Conservation (phyloP, 2,329 filamentous ascomycete genomes). For the Penicillium sp. region DNA sequence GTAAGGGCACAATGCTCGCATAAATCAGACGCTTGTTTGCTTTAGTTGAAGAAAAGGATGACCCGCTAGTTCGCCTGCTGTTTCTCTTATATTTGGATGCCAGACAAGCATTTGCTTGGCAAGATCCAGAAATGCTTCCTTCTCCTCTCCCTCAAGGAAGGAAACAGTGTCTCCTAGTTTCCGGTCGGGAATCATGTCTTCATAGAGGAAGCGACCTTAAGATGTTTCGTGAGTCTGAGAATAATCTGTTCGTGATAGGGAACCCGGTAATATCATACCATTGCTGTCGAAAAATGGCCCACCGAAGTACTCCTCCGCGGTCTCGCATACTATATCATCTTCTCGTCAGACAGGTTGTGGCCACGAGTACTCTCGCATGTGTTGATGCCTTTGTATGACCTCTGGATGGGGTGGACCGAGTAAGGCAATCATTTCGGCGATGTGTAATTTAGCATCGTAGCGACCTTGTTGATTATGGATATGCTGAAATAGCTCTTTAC, state of each 20-base stretch:
- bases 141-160: no score
- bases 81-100: no score
- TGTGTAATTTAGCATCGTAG: constrained; percentile 39
- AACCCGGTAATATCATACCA: constrained; percentile 28
- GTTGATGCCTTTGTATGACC: constrained; percentile 35
- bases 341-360: constrained; percentile 28
- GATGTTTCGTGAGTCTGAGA: constrained; percentile 21
- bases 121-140: no score
- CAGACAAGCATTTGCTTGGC: no score
- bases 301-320: constrained; percentile 34
- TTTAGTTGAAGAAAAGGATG: no score
- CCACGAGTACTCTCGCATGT: constrained; percentile 31
- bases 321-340: constrained; percentile 32
- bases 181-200: no score
- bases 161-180: no score
- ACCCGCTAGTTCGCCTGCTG: no score
- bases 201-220: constrained; percentile 34
- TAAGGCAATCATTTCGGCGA: constrained; percentile 46
- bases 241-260: constrained; percentile 14
- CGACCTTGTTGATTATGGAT: constrained; percentile 34
- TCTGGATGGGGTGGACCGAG: constrained; percentile 40
- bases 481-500: constrained; percentile 37
- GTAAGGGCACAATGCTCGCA: not conserved
- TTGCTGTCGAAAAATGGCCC: constrained; percentile 39
- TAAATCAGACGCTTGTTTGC: no score